Conservation (phyloP, 305 asterid species). For the Fraxinus albicans region DNA sequence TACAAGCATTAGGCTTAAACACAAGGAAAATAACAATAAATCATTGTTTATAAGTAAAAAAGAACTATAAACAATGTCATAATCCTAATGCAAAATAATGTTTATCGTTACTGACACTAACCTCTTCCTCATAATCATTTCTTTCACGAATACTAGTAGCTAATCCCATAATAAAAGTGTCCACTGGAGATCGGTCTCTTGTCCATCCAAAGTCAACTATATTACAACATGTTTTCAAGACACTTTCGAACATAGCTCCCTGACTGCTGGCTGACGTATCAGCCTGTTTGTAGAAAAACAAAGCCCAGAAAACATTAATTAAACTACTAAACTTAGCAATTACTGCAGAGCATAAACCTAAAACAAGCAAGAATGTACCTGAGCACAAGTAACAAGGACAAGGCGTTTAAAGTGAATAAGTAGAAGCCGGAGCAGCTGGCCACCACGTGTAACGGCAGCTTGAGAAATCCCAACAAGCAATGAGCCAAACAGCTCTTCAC, state of each 20-base stretch:
- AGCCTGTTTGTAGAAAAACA: constrained; percentile 47
- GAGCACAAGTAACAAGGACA: constrained; percentile 81
- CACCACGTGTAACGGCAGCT: constrained; percentile 80
- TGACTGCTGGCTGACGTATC: constrained; percentile 72
- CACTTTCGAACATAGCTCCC: constrained; percentile 85
- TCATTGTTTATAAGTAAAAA: background rate
- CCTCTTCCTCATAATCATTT: constrained; percentile 88
- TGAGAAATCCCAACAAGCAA: constrained; percentile 90
- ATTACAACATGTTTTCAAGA: constrained; percentile 87
- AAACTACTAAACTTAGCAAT: constrained; percentile 19
- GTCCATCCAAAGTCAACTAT: constrained; percentile 88
- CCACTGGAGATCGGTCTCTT: constrained; percentile 89
- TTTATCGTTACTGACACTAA: constrained; percentile 26
- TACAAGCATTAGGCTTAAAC: background rate
- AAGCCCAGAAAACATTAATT: constrained; percentile 18
- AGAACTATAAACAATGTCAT: background rate
- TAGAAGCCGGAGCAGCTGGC: constrained; percentile 89
- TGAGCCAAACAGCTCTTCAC: constrained; percentile 91
- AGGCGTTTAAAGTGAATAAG: constrained; percentile 91
- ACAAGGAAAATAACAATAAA: background rate
- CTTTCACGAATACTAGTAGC: constrained; percentile 88
- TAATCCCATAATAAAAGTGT: constrained; percentile 89
- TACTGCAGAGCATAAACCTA: constrained; percentile 21
- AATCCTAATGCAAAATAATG: background rate
- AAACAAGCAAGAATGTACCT: constrained; percentile 47